These are phyloP conservation scores for Lepiota venenata DNA, from an alignment of 768 basidiomycete genomes.

Conservation along the genomic window DNA sequence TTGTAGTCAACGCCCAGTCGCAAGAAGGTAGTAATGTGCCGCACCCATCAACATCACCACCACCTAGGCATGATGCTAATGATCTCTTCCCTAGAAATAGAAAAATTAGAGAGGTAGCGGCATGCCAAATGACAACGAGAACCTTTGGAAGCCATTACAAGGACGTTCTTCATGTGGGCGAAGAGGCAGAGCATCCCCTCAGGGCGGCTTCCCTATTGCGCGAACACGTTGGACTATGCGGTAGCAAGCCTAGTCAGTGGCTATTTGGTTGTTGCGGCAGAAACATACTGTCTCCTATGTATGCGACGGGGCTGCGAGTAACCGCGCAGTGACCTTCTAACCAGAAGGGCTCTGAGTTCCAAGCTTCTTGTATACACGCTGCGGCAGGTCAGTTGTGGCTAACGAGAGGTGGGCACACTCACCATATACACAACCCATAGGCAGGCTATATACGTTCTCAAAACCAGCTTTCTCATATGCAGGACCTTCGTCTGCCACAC, in stretches of 20 bases:
- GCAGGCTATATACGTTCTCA: slow-evolving; percentile 51
- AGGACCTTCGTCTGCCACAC: slow-evolving; percentile 81
- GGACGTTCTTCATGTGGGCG: slow-evolving; percentile 59
- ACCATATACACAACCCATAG: slow-evolving; percentile 68
- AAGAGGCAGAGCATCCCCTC: slow-evolving; percentile 53
- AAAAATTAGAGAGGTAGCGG: neutral
- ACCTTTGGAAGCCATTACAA: slow-evolving; percentile 69
- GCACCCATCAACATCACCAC: slow-evolving; percentile 82
- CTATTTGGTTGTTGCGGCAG: neutral
- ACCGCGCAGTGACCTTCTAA: slow-evolving; percentile 61
- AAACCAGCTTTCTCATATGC: slow-evolving; percentile 50
- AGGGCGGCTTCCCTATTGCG: slow-evolving; percentile 71
- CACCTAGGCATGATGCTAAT: slow-evolving; percentile 64
- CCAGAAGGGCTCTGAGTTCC: slow-evolving; percentile 47
- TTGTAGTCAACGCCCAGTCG: neutral
- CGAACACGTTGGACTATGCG: slow-evolving; percentile 60
- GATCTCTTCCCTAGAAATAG: slow-evolving; percentile 50
- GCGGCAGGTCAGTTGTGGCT: slow-evolving; percentile 1
- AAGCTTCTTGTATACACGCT: slow-evolving; percentile 61
- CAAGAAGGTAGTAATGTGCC: slow-evolving; percentile 10
- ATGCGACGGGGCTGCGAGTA: slow-evolving; percentile 70
- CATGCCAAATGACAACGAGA: neutral
- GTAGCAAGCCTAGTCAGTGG: slow-evolving; percentile 4
- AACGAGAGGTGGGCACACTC: slow-evolving; percentile 12
- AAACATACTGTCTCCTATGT: slow-evolving; percentile 66